Evolutionary conservation across 1,139 yeast species (phyloP).

Genomic region (Suhomyces anneliseae): DNA sequence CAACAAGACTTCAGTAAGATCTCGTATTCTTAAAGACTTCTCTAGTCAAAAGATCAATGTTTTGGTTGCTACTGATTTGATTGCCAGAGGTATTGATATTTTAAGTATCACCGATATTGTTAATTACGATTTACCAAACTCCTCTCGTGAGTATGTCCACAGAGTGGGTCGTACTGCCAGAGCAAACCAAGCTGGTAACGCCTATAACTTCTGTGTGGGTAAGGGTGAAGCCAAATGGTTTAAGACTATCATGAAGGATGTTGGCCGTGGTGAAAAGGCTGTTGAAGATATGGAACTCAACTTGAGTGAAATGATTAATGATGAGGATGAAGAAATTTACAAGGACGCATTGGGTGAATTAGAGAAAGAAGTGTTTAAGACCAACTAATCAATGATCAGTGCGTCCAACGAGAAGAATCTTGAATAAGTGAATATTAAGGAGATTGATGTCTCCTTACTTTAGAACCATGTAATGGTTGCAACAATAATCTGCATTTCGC

Average conservation of each 20-base stretch:
- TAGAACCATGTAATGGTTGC: no score
- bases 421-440: no score
- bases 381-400: neutral
- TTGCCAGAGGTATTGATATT: conserved; percentile 93
- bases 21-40: conserved; percentile 56
- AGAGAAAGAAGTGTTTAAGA: conserved; percentile 22
- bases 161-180: conserved; percentile 97
- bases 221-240: conserved; percentile 75
- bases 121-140: conserved; percentile 87
- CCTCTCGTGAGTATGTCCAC: conserved; percentile 90
- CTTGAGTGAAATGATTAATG: conserved; percentile 20
- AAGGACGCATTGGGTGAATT: conserved; percentile 25
- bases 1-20: conserved; percentile 42
- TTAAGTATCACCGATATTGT: conserved; percentile 69
- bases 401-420: no score
- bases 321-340: conserved; percentile 29
- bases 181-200: conserved; percentile 76
- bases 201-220: conserved; percentile 69
- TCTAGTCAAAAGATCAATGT: conserved; percentile 49
- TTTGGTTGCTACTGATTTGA: conserved; percentile 85
- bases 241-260: conserved; percentile 46
- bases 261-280: conserved; percentile 30
- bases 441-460: no score
- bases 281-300: conserved; percentile 27
- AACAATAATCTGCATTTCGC: no score